A percentile compares a stretch with the other conserved stretches of the same genome.
These are phyloP conservation scores for Protomyces inouyei DNA, from an alignment of 1,139 yeast genomes.

Conservation along the genomic window DNA sequence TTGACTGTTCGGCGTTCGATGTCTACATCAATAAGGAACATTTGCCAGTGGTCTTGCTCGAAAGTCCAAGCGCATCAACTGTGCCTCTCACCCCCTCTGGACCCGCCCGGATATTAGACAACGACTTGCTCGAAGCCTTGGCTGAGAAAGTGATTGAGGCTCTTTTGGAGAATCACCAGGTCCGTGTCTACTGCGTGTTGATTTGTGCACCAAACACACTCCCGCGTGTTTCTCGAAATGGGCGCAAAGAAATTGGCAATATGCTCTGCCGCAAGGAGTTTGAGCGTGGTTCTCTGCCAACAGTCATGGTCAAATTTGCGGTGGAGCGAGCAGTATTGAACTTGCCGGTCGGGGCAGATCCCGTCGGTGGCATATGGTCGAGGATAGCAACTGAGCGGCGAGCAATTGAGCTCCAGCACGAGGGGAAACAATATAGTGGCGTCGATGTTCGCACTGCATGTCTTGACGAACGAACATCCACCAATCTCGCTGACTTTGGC, in stretches of 20 bases:
- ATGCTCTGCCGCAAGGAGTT: constrained; percentile 82
- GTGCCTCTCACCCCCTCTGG: constrained; percentile 37
- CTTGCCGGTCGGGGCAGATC: constrained; percentile 67
- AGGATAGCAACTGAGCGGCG: constrained; percentile 60
- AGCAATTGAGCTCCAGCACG: constrained; percentile 47
- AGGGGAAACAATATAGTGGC: constrained; percentile 64
- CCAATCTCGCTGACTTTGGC: constrained; percentile 65
- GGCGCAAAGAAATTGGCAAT: constrained; percentile 87
- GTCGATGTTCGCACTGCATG: constrained; percentile 72
- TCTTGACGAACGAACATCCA: constrained; percentile 71
- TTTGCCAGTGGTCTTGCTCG: constrained; percentile 80
- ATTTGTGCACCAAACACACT: constrained; percentile 76
- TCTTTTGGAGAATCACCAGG: constrained; percentile 62
- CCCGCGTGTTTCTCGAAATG: constrained; percentile 78
- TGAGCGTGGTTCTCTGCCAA: constrained; percentile 66
- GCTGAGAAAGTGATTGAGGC: constrained; percentile 52
- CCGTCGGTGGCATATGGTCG: constrained; percentile 81
- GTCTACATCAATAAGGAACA: constrained; percentile 78
- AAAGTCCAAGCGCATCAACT: constrained; percentile 63
- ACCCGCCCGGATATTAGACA: constrained; percentile 47
- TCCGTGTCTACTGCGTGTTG: constrained; percentile 74
- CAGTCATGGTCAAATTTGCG: constrained; percentile 78
- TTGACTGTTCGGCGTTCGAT: constrained; percentile 68
- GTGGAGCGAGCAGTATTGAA: constrained; percentile 61
- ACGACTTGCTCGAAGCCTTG: constrained; percentile 60